phyloP scores from a whole-genome alignment of 169 alveolate species.

The Plasmodium malariae region DNA sequence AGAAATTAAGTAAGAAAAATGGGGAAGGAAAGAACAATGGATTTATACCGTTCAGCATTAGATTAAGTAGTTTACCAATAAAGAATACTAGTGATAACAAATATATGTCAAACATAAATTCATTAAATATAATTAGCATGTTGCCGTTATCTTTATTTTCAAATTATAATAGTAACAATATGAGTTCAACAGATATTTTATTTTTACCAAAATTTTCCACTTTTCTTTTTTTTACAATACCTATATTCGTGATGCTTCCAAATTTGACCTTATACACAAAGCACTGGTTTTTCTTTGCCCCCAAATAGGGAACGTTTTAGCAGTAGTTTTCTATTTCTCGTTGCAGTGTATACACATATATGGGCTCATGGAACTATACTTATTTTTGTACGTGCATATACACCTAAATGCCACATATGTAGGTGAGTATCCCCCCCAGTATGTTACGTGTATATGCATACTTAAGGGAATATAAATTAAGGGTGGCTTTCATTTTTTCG shows the following conservation, averaged over 20 bases:
- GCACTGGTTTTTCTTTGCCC: conserved; percentile 76
- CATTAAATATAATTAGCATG: conserved; percentile 56
- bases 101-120: conserved; percentile 69
- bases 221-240: conserved; percentile 68
- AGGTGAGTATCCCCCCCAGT: too few relatives aligned
- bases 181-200: conserved; percentile 70
- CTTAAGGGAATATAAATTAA: too few relatives aligned
- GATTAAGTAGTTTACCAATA: conserved; percentile 64
- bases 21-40: conserved; percentile 10
- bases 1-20: conserved; percentile 9
- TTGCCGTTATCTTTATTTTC: conserved; percentile 70
- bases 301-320: too few relatives aligned
- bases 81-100: conserved; percentile 52
- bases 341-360: too few relatives aligned
- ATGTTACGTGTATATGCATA: too few relatives aligned
- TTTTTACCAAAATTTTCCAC: conserved; percentile 73
- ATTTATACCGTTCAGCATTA: conserved; percentile 52
- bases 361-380: too few relatives aligned
- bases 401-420: too few relatives aligned
- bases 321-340: too few relatives aligned
- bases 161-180: conserved; percentile 67
- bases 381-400: too few relatives aligned
- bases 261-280: conserved; percentile 67
- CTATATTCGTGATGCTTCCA: conserved; percentile 71
- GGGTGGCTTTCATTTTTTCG: too few relatives aligned